Evolutionary conservation across 169 alveolate genomes (phyloP).

Genomic region (Amoebophrya sp.): DNA sequence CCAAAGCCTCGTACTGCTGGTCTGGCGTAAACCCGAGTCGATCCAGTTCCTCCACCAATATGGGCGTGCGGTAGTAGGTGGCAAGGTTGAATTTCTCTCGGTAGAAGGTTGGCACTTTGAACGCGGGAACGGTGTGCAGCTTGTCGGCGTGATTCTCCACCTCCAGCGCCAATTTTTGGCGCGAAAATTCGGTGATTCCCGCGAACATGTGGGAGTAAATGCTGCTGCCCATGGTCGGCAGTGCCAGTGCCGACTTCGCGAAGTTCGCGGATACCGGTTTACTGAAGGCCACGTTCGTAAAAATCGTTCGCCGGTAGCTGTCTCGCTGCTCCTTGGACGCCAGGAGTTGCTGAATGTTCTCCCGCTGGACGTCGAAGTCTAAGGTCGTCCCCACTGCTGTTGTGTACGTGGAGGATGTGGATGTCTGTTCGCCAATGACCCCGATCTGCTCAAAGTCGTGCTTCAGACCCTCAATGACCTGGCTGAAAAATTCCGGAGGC

Average conservation of each 20-base stretch:
- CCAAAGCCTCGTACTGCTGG: not conserved
- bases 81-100: not conserved
- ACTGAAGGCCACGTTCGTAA: not conserved
- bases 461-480: not conserved
- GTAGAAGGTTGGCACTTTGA: not conserved
- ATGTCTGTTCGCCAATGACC: too few species aligned
- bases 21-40: not conserved
- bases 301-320: not conserved
- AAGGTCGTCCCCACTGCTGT: not conserved
- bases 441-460: not conserved
- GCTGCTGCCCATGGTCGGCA: not conserved
- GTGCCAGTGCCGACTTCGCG: not conserved
- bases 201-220: not conserved
- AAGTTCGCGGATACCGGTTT: not conserved
- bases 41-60: not conserved
- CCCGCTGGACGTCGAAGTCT: not conserved
- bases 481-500: not conserved
- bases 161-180: too few species aligned
- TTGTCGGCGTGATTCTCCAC: too few species aligned
- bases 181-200: not conserved
- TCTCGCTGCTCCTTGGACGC: conserved; percentile 1
- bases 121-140: too few species aligned
- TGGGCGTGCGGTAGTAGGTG: not conserved
- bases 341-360: not conserved
- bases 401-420: too few species aligned